Evolutionary conservation across 2,329 filamentous ascomycete species (phyloP).

Genomic region (Talaromyces sp.): DNA sequence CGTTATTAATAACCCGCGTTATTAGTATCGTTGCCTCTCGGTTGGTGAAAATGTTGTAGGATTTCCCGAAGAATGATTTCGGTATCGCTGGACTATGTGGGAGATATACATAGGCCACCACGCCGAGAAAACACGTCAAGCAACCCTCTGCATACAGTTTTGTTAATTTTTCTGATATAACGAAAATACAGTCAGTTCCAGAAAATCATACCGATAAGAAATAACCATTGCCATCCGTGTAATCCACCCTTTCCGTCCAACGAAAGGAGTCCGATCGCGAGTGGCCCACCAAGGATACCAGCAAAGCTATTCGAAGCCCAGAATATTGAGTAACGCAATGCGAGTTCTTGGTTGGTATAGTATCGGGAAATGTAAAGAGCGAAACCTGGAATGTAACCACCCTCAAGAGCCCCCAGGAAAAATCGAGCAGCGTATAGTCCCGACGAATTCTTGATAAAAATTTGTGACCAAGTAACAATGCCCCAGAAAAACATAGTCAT

Average conservation of each 20-base stretch:
- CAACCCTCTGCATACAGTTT: not conserved
- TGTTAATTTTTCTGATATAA: not conserved
- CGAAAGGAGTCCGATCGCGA: constrained; percentile 7
- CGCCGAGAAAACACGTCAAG: constrained; percentile 7
- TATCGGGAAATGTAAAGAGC: constrained; percentile 20
- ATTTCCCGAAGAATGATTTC: constrained; percentile 15
- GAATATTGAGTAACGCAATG: constrained; percentile 5
- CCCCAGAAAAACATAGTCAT: constrained; percentile 19
- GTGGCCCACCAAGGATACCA: constrained; percentile 7
- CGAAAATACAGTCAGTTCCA: not conserved
- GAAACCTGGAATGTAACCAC: constrained; percentile 45
- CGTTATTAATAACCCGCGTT: constrained; percentile 5
- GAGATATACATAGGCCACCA: constrained; percentile 16
- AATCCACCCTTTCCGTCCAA: constrained; percentile 1
- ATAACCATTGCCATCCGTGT: constrained; percentile 9
- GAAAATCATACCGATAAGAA: constrained; percentile 6
- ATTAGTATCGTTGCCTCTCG: constrained; percentile 13
- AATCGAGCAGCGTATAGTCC: constrained; percentile 30
- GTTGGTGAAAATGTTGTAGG: constrained; percentile 14
- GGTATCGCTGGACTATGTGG: constrained; percentile 19
- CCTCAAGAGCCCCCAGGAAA: constrained; percentile 43
- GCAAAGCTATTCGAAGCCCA: constrained; percentile 10
- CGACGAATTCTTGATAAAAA: constrained; percentile 20
- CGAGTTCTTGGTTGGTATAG: constrained; percentile 22
- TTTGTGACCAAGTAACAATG: constrained; percentile 16